These are phyloP conservation scores for Phaeotremella fagi DNA, from an alignment of 768 basidiomycete species.

Conservation along the genomic window DNA sequence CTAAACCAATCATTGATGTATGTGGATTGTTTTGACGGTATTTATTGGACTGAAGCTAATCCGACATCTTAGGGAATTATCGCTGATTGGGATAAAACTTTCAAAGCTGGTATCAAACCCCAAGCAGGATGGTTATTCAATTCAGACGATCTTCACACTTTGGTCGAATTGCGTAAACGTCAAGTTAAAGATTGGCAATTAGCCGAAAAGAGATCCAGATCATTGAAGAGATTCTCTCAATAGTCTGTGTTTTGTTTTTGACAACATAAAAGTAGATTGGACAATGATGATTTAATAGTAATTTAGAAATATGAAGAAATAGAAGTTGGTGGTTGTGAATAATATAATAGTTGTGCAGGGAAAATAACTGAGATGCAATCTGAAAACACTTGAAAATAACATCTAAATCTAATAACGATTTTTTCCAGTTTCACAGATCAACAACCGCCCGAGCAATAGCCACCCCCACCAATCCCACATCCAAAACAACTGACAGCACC, in stretches of 20 bases:
- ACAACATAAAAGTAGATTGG: no score
- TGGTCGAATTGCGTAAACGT: slow-evolving; percentile 1
- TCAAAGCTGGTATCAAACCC: slow-evolving; percentile 46
- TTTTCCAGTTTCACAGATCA: background rate
- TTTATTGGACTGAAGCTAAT: background rate
- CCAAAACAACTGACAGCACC: slow-evolving; percentile 80
- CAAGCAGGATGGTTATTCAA: slow-evolving; percentile 25
- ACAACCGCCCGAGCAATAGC: slow-evolving; percentile 46
- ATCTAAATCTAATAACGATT: no score
- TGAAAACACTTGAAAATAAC: no score
- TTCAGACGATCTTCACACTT: slow-evolving; percentile 23
- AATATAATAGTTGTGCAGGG: no score
- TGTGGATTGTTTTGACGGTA: slow-evolving; percentile 1
- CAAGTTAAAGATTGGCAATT: background rate
- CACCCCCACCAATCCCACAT: slow-evolving; percentile 53
- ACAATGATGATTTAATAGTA: no score
- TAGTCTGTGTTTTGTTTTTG: no score
- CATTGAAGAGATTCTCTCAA: background rate
- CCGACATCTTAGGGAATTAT: slow-evolving; percentile 41
- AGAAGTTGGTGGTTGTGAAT: no score
- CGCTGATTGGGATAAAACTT: slow-evolving; percentile 46
- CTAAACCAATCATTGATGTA: slow-evolving; percentile 49
- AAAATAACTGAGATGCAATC: no score
- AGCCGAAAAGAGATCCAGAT: background rate
- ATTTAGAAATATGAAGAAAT: no score